A percentile compares a stretch with the other conserved stretches of the same genome.
Evolutionary conservation across 106 monocot genomes (phyloP).

Genomic region (Triglochin maritima): DNA sequence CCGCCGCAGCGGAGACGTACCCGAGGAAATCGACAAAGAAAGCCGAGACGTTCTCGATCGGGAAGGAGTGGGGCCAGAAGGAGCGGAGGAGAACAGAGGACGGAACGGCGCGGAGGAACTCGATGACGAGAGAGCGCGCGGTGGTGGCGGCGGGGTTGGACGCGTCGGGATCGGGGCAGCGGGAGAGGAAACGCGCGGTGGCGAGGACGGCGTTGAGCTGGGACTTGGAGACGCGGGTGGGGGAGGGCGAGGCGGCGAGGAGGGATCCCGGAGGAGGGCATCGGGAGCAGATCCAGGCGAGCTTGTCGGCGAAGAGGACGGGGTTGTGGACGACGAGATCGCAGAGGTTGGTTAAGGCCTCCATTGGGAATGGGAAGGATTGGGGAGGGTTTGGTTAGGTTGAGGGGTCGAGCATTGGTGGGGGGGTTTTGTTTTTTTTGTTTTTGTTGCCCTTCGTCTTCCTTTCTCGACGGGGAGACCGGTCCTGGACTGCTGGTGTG

Average conservation of each 20-base stretch:
- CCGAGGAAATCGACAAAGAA: slow-evolving; percentile 42
- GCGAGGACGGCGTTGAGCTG: slow-evolving; percentile 63
- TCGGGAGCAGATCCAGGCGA: slow-evolving; percentile 83
- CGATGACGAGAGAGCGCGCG: slow-evolving; percentile 36
- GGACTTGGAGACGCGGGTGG: slow-evolving; percentile 41
- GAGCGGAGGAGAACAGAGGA: slow-evolving; percentile 26
- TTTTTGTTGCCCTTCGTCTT: too few relatives aligned
- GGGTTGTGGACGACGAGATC: slow-evolving; percentile 76
- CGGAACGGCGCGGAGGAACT: slow-evolving; percentile 44
- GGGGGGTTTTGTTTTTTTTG: too few relatives aligned
- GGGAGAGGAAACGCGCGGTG: slow-evolving; percentile 62
- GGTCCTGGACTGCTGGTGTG: too few relatives aligned
- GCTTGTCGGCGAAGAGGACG: slow-evolving; percentile 65
- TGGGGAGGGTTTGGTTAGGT: too few relatives aligned
- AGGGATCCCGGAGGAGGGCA: slow-evolving; percentile 36
- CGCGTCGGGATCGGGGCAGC: slow-evolving; percentile 16
- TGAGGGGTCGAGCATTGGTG: too few relatives aligned
- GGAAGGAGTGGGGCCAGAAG: slow-evolving; percentile 44
- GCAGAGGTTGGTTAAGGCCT: slow-evolving; percentile 81
- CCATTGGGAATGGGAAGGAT: slow-evolving; percentile 31
- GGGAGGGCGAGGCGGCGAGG: slow-evolving; percentile 7
- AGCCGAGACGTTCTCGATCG: slow-evolving; percentile 16
- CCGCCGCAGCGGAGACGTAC: slow-evolving; percentile 26
- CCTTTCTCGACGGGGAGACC: too few relatives aligned
- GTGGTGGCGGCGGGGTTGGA: slow-evolving; percentile 15